A percentile compares a stretch with the other conserved stretches of the same genome.
Conservation (phyloP, 768 basidiomycete genomes). For the Cubamyces lactineus region DNA sequence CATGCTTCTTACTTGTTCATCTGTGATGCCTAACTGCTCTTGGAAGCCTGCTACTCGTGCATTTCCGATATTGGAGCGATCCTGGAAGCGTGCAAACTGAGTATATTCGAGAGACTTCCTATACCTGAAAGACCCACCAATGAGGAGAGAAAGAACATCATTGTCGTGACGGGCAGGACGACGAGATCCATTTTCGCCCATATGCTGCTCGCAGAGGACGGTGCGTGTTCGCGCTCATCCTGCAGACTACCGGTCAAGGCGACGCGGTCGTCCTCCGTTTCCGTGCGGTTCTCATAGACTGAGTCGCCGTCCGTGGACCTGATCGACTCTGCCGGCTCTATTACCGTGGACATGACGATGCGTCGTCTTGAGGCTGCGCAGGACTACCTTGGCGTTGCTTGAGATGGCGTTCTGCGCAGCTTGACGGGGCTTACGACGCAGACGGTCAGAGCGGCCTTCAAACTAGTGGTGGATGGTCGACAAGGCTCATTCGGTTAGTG, state of each 20-base stretch:
- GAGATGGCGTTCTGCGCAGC: too few relatives aligned
- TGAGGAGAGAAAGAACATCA: slow-evolving; percentile 9
- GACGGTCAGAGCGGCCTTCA: too few relatives aligned
- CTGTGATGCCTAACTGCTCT: slow-evolving; percentile 3
- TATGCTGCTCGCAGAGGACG: background rate
- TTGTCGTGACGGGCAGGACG: background rate
- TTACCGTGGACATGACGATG: background rate
- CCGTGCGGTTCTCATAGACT: slow-evolving; percentile 6
- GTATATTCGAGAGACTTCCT: too few relatives aligned
- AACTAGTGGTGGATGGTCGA: too few relatives aligned
- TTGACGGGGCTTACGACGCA: too few relatives aligned
- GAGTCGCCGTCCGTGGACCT: slow-evolving; percentile 2
- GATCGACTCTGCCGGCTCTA: slow-evolving; percentile 9
- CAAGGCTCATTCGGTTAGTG: too few relatives aligned
- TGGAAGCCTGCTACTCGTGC: slow-evolving; percentile 11
- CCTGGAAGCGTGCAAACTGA: background rate
- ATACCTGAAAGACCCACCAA: background rate
- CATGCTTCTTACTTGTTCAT: background rate
- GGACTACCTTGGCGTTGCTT: too few relatives aligned
- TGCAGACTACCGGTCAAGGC: background rate
- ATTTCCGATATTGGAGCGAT: slow-evolving; percentile 17
- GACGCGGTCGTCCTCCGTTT: slow-evolving; percentile 2
- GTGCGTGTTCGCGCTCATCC: background rate
- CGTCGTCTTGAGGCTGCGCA: background rate
- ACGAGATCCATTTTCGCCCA: slow-evolving; percentile 13